phyloP scores from a whole-genome alignment of 2,329 filamentous ascomycete species.

The Pyrenochaeta sp. region DNA sequence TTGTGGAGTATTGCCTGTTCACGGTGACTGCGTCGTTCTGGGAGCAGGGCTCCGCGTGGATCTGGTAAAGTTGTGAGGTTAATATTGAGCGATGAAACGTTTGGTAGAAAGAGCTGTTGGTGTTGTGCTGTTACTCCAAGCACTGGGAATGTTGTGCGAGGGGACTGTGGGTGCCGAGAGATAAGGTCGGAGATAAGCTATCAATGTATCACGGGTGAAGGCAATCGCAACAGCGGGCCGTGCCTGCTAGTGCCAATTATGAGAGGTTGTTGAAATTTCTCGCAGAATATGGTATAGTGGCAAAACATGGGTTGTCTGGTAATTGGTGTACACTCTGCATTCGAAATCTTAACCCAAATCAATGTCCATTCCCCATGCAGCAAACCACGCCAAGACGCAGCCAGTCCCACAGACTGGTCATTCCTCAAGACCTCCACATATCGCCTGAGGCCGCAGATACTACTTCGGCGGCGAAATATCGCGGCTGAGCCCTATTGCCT shows the following conservation, averaged over 20 bases:
- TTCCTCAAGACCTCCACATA: too few species aligned
- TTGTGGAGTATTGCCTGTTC: neutral
- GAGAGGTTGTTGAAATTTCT: too few species aligned
- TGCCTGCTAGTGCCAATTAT: neutral
- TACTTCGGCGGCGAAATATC: too few species aligned
- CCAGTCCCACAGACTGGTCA: too few species aligned
- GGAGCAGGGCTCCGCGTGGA: neutral
- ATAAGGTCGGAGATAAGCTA: conserved; percentile 18
- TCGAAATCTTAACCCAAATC: too few species aligned
- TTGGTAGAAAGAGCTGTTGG: neutral
- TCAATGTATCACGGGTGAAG: neutral
- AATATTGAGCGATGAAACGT: neutral
- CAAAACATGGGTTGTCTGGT: too few species aligned
- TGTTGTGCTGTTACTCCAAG: neutral
- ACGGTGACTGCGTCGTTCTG: neutral
- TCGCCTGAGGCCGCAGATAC: too few species aligned
- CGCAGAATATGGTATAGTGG: too few species aligned
- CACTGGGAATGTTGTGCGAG: neutral
- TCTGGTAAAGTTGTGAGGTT: neutral
- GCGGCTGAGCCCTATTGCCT: too few species aligned
- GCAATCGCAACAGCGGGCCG: neutral
- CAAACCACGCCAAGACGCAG: too few species aligned
- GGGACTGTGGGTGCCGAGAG: conserved; percentile 6
- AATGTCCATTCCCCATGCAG: too few species aligned
- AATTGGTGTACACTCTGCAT: too few species aligned